Evolutionary conservation across 2,329 filamentous ascomycete species (phyloP).

Genomic region (Botrytis elliptica): DNA sequence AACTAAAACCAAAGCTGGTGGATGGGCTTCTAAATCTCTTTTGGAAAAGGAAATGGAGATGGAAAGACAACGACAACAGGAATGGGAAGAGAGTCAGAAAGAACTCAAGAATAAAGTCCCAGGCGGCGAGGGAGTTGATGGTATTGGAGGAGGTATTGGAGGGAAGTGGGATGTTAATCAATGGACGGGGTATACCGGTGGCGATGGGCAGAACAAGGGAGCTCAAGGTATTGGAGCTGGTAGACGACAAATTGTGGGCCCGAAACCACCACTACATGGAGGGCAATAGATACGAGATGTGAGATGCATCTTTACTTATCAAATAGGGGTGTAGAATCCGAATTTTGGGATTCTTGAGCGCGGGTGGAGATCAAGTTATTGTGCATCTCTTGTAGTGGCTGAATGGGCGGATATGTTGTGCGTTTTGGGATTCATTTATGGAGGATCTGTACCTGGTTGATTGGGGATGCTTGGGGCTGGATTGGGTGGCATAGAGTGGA

Average conservation of each 20-base stretch:
- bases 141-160: conserved; percentile 63
- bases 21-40: conserved; percentile 54
- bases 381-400: not conserved
- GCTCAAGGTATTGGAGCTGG: conserved; percentile 65
- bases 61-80: conserved; percentile 56
- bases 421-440: conserved; percentile 13
- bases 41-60: conserved; percentile 61
- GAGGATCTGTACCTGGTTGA: not conserved
- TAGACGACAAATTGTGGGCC: conserved; percentile 76
- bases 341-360: not conserved
- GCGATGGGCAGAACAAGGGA: conserved; percentile 71
- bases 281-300: not conserved
- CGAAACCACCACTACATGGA: conserved; percentile 54
- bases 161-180: conserved; percentile 63
- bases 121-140: conserved; percentile 53
- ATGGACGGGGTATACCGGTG: conserved; percentile 69
- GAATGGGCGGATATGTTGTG: not conserved
- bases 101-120: conserved; percentile 51
- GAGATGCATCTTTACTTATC: not conserved
- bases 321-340: too few relatives aligned
- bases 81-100: conserved; percentile 73
- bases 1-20: conserved; percentile 51
- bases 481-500: not conserved
- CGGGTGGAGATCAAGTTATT: not conserved
- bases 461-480: not conserved